Conservation (phyloP, 768 basidiomycete species). For the Rhizopogon roseolus region DNA sequence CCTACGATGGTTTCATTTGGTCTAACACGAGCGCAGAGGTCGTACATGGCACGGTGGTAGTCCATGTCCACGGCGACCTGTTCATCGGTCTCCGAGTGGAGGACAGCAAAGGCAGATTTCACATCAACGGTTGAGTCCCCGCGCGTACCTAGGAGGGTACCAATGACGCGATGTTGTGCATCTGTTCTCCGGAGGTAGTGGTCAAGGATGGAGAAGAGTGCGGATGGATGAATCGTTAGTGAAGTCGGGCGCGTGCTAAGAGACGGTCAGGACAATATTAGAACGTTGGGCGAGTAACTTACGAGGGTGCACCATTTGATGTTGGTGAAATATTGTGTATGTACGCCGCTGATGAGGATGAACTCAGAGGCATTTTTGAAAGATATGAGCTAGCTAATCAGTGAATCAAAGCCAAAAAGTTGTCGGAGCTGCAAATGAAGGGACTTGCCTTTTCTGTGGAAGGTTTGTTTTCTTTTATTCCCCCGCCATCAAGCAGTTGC, state of each 20-base stretch:
- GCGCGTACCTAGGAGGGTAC: slow-evolving; percentile 87
- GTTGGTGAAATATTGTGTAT: slow-evolving; percentile 30
- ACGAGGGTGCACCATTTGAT: slow-evolving; percentile 30
- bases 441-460: slow-evolving; percentile 3
- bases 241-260: slow-evolving; percentile 63
- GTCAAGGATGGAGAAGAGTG: slow-evolving; percentile 92
- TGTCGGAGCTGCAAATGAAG: slow-evolving; percentile 27
- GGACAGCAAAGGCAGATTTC: slow-evolving; percentile 82
- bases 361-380: slow-evolving; percentile 44
- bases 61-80: slow-evolving; percentile 97
- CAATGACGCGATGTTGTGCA: slow-evolving; percentile 85
- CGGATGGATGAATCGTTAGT: slow-evolving; percentile 86
- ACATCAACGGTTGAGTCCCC: slow-evolving; percentile 68
- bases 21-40: slow-evolving; percentile 63
- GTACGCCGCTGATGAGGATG: slow-evolving; percentile 41
- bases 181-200: slow-evolving; percentile 90
- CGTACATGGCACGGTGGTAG: slow-evolving; percentile 91
- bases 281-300: slow-evolving; percentile 7
- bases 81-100: slow-evolving; percentile 88
- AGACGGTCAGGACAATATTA: background rate
- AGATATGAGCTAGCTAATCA: background rate
- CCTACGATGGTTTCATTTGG: slow-evolving; percentile 91
- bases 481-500: slow-evolving; percentile 1
- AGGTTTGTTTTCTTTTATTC: background rate
- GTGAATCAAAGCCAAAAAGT: slow-evolving; percentile 8